Evolutionary conservation across 2,329 filamentous ascomycete species (phyloP), one percentile per base, ranked within the genome.

Genomic region (Penicillium fuscoglaucum): DNA sequence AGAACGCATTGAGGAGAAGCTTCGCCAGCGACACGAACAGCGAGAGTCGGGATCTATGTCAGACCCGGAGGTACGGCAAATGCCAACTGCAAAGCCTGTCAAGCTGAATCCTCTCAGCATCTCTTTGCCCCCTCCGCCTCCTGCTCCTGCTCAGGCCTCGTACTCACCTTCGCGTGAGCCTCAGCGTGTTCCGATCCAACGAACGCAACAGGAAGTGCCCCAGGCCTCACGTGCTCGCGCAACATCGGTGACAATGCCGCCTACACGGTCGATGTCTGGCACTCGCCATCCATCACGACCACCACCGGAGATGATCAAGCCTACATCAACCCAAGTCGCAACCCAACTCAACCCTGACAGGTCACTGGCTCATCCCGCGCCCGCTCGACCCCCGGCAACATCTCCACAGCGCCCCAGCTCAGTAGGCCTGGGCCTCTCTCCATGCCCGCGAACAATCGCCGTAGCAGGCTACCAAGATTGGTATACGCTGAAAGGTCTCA

Each of bases 401-500:
- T 43, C 60, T n/a, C 60, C 58, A 41, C 57, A 57, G 8, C 64
- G 66, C 15, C 57, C 66, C 15, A 60, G 56, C 31, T 53, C 61
- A 6, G 49, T 59, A 28, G 64, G 66, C 13, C 61, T 72, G 43
- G 69, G 62, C 29, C 80, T 93, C 15, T 85, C 89, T 3, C 82
- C 86, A 3, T 96, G 93, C 66, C 88, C 87, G 7, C 83, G 90
- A 60, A 84, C 83, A 40, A 77, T 82, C 5, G 84, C 85, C 12
- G 82, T 85, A 13, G 78, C 83, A 10, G 87, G 87, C 1, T 83
- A 87, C 60, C 80, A 88, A 61, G 91, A 95, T 68, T 97, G 93
- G 90, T 86, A 92, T 61, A 93, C 88, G 0, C 80, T 97, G 5
- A 85, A 85, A 4, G 84, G 86, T 15, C 84, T 87, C 60, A 83